Evolutionary conservation across 2,329 filamentous ascomycete genomes (phyloP), one percentile per base, ranked within the genome.

Genomic region (Aspergillus pseudoglaucus): DNA sequence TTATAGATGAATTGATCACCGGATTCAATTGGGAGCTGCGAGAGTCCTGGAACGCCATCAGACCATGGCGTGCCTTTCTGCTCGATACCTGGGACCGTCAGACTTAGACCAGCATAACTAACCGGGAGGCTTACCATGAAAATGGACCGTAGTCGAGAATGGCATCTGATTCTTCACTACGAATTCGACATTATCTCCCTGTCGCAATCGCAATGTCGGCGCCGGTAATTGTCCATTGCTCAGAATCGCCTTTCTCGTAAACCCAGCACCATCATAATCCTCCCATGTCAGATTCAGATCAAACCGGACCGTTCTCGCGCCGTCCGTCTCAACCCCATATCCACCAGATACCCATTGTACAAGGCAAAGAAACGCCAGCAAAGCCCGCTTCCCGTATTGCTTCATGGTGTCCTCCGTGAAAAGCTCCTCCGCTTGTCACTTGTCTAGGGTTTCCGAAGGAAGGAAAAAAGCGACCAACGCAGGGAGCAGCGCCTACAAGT

Each of bases 11-110:
- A 82, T 38, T 59, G 68, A 3, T 56, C 59, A 5, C 75, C 75
- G 0, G 79, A 71, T 5, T 65, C 58, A 47, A 83, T 80, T 6
- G 73, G 65, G 3, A 64, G 65, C 53, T 83, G 79, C 1, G 74
- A 72, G 2, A 82, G 59, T 3, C 79, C 79, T 1, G 78, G 76
- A 0, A 77, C 73, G 23, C 80, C 80, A 46, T 83, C 80, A 0
- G 77, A 74, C 78, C 78, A 82, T 0, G 78, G 76, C 0, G 77
- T 80, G 20, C 61, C 63, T 2, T 59, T 50, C 68, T 77, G 75
- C 30, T 76, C 72, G 20, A 81, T 69, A 1, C 57, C 57, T 59
- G n/a, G 14, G 47, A 41, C 9, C 6, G 38, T 49, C 17, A 49
- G 39, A 12, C 12, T 30, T 30, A 12, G 9, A 30, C 25, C 10